Evolutionary conservation across 208 protist genomes (phyloP).

Genomic region (Acanthamoeba triangularis): DNA sequence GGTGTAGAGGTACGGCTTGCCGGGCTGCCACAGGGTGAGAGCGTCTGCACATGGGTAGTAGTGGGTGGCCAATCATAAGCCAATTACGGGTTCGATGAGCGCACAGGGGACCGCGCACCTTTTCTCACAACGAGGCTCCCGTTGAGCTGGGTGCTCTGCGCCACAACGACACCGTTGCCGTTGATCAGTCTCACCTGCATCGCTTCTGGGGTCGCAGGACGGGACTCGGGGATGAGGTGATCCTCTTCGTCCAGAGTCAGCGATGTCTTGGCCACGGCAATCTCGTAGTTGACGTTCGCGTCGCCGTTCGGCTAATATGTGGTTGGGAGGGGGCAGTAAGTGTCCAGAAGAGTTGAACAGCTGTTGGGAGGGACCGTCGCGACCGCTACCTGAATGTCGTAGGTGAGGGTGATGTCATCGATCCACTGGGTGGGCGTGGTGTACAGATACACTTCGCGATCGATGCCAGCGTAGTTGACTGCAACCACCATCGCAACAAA

Average conservation of each 20-base stretch:
- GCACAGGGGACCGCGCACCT: not conserved
- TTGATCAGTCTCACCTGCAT: not conserved
- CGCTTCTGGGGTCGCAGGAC: not conserved
- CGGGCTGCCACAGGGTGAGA: not conserved
- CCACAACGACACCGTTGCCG: not conserved
- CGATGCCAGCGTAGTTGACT: conserved; percentile 49
- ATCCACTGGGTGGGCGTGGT: conserved; percentile 21
- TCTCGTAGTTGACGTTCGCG: not conserved
- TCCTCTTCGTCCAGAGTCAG: not conserved
- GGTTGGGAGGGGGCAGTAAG: not conserved
- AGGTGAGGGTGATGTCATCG: conserved; percentile 46
- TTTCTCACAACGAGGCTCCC: not conserved
- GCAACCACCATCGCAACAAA: not conserved
- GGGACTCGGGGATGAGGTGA: not conserved
- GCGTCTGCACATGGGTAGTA: not conserved
- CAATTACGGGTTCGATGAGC: not conserved
- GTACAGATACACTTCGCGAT: conserved; percentile 50
- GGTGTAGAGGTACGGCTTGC: conserved; percentile 33
- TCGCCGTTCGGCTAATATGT: not conserved
- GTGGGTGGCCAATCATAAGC: not conserved
- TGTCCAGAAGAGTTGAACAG: not conserved
- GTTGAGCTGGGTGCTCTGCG: not conserved
- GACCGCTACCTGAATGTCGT: not conserved
- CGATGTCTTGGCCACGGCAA: not conserved
- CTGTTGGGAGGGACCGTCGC: not conserved